These are phyloP conservation scores for Penicillium mononematosum DNA, from an alignment of 495 filamentous ascomycete genomes.

Conservation along the genomic window DNA sequence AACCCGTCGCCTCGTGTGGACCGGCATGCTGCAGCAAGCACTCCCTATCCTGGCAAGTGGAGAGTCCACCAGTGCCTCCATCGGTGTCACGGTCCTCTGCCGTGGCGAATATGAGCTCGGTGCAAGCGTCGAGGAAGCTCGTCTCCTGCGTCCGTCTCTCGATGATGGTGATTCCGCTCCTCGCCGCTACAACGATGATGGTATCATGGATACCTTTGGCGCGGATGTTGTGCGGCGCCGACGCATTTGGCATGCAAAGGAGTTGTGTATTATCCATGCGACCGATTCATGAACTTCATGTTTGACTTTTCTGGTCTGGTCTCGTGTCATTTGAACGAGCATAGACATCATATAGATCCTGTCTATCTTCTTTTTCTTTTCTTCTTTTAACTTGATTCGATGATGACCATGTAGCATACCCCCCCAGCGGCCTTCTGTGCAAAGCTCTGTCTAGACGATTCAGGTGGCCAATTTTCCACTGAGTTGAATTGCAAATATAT, in stretches of 20 bases:
- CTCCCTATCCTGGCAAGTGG: constrained; percentile 60
- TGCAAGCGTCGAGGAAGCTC: constrained; percentile 78
- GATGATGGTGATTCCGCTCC: constrained; percentile 21
- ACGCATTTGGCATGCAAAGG: constrained; percentile 69
- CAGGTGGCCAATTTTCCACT: not conserved
- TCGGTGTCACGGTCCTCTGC: constrained; percentile 71
- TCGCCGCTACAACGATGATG: constrained; percentile 36
- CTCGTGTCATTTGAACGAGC: not conserved
- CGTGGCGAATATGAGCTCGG: constrained; percentile 80
- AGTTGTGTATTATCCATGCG: constrained; percentile 62
- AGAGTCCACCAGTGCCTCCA: constrained; percentile 51
- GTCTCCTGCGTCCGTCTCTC: constrained; percentile 29
- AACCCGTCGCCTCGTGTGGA: constrained; percentile 78
- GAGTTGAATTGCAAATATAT: not conserved
- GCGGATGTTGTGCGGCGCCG: constrained; percentile 61
- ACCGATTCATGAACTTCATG: constrained; percentile 1
- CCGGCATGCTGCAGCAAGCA: constrained; percentile 74
- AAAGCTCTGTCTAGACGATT: not conserved
- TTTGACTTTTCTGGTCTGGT: not conserved
- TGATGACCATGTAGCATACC: constrained; percentile 15
- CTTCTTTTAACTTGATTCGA: constrained; percentile 4
- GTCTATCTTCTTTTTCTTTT: not conserved
- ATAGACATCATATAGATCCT: constrained; percentile 1
- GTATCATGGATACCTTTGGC: constrained; percentile 53
- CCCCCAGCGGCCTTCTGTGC: not conserved